Percentiles rank a stretch among this genome's conserved stretches.
Evolutionary conservation across 768 basidiomycete genomes (phyloP).

Genomic region (Leccinum obscurum): DNA sequence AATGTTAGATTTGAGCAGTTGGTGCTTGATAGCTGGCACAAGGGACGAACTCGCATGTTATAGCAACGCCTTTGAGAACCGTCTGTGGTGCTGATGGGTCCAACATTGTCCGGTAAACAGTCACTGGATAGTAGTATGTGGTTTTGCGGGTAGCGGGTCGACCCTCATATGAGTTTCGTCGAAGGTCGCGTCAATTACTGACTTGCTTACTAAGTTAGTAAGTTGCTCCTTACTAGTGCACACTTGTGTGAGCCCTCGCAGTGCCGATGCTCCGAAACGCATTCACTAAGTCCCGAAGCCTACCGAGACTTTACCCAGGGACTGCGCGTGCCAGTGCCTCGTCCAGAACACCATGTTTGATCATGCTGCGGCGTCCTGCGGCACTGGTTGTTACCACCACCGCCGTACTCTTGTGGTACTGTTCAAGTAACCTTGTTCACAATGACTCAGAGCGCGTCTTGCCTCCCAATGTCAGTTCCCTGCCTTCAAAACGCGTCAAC

Average conservation of each 20-base stretch:
- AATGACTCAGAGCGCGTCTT: slow-evolving; percentile 33
- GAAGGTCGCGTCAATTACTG: neutral
- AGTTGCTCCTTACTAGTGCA: neutral
- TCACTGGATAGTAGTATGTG: neutral
- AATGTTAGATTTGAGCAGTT: slow-evolving; percentile 27
- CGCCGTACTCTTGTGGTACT: slow-evolving; percentile 40
- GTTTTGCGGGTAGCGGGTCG: neutral
- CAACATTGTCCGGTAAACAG: slow-evolving; percentile 15
- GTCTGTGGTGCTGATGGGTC: slow-evolving; percentile 38
- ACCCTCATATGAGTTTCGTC: slow-evolving; percentile 1
- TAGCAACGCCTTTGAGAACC: slow-evolving; percentile 56
- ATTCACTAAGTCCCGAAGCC: slow-evolving; percentile 1
- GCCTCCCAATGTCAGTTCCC: slow-evolving; percentile 1
- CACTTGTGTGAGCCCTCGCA: neutral
- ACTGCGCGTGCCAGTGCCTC: neutral
- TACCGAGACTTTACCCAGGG: slow-evolving; percentile 11
- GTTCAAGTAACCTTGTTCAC: slow-evolving; percentile 33
- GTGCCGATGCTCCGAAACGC: slow-evolving; percentile 14
- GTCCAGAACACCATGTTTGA: slow-evolving; percentile 4
- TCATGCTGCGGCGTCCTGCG: slow-evolving; percentile 12
- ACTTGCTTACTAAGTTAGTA: too few relatives aligned
- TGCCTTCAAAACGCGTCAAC: slow-evolving; percentile 12
- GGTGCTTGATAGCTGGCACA: slow-evolving; percentile 5
- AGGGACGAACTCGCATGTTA: slow-evolving; percentile 80
- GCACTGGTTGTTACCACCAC: slow-evolving; percentile 24